Conservation (phyloP, 768 basidiomycete genomes). For the Naganishia friedmannii region DNA sequence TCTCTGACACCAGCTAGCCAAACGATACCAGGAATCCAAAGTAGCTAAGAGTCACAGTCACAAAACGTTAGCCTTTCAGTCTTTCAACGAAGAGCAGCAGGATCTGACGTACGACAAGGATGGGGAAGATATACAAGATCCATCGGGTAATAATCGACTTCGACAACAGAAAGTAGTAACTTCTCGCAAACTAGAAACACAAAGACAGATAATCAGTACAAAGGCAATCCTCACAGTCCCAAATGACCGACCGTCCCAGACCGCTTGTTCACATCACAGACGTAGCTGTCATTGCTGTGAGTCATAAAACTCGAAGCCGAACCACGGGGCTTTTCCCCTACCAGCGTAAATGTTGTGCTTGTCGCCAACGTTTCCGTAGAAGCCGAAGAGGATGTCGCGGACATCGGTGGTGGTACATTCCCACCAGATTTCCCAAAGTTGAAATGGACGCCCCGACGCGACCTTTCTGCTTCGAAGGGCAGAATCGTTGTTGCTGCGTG, state of each 20-base stretch:
- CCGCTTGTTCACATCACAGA: not conserved
- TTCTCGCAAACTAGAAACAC: conserved; percentile 57
- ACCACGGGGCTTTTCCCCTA: not conserved
- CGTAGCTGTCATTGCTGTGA: not conserved
- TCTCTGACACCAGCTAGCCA: conserved; percentile 59
- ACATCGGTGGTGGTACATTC: not conserved
- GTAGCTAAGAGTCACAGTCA: conserved; percentile 29
- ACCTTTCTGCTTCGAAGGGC: conserved; percentile 4
- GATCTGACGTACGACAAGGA: conserved; percentile 59
- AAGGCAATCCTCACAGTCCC: not conserved
- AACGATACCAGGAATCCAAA: conserved; percentile 61
- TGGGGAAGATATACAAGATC: conserved; percentile 69
- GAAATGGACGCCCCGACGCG: not conserved
- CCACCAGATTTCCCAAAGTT: not conserved
- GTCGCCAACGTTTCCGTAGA: conserved; percentile 4
- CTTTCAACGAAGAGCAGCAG: conserved; percentile 61
- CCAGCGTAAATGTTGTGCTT: not conserved
- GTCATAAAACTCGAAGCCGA: not conserved
- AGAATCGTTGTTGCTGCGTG: not conserved
- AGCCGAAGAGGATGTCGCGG: not conserved
- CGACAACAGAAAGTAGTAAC: conserved; percentile 72
- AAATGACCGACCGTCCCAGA: conserved; percentile 5
- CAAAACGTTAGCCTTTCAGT: not conserved
- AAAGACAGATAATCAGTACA: not conserved
- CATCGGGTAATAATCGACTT: conserved; percentile 75